Base-by-base conservation (phyloP, 1,139 yeast genomes). In the Schizosaccharomyces versatilis region DNA sequence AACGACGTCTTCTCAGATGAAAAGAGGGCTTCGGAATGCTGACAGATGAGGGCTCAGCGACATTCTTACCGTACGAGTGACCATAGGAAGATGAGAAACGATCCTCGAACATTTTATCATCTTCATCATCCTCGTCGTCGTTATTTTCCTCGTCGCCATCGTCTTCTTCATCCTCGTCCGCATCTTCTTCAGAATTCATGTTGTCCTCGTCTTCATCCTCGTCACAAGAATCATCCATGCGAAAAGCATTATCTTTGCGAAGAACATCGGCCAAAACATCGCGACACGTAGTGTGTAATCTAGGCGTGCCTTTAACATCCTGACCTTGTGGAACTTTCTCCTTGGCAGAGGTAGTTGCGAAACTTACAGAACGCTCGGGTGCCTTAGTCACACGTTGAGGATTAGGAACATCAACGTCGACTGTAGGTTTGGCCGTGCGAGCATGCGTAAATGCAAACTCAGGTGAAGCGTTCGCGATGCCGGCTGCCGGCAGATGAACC, bases 161-260 rank as follows among this genome's bases (percentile, higher is more conserved):
- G 36, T 40, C 48, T 14, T 47, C 52, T 8, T 39, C 51, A 12
- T 55, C 54, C 24, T 55, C 57, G 15, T 55, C 57, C 7, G 53
- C 57, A 3, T 55, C 57, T 10, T 53, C 32, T 14, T 17, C 49
- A 44, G 38, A 14, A 19, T 19, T 7, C 19, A 14, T 36, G 32
- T 15, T 15, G 1, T 44, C 49, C 5, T 24, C 14, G 1, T 24
- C 49, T 2, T 44, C 49, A 1, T 44, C 49, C 32, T 44, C 49
- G 10, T 44, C 49, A 7, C 32, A 32, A 24, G 49, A 44, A 44
- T 17, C 19, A 8, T 44, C 38, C 9, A 44, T 8, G 38, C 32
- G 19, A 5, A 44, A 44, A 5, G 19, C 49, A 17, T 44, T 19
- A 10, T 44, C 49, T 36, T 44, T 44, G 19, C 32, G 12, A 9